A percentile compares a stretch with the other conserved stretches of the same genome.
Conservation (phyloP, 106 monocot species). For the Acorus gramineus region DNA sequence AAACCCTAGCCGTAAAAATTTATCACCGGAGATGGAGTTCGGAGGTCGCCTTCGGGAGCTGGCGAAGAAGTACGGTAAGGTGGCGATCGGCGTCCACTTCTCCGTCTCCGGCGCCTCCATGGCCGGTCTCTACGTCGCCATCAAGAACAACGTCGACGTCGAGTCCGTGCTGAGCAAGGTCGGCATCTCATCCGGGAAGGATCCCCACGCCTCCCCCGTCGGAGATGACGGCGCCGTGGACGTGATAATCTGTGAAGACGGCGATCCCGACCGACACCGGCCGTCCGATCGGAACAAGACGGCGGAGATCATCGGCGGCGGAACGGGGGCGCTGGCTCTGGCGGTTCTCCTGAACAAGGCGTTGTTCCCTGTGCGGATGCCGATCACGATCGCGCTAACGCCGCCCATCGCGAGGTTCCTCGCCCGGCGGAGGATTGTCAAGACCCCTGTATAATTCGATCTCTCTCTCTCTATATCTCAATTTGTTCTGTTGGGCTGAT, state of each 20-base stretch:
- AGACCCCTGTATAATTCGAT: not conserved
- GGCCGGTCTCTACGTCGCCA: conserved; percentile 78
- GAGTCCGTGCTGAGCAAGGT: conserved; percentile 50
- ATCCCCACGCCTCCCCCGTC: not conserved
- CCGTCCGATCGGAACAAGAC: conserved; percentile 35
- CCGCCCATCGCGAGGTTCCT: conserved; percentile 77
- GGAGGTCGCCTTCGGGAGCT: conserved; percentile 43
- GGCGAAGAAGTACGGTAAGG: conserved; percentile 89
- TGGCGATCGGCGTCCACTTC: conserved; percentile 73
- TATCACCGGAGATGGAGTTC: conserved; percentile 33
- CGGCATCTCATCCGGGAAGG: conserved; percentile 42
- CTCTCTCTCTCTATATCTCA: not conserved
- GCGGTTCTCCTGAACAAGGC: conserved; percentile 93
- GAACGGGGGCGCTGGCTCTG: conserved; percentile 75
- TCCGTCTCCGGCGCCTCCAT: conserved; percentile 83
- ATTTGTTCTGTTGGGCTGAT: too few relatives aligned
- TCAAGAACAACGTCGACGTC: conserved; percentile 97
- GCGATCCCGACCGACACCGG: not conserved
- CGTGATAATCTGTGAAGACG: not conserved
- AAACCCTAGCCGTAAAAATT: too few relatives aligned
- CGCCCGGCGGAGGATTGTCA: conserved; percentile 52
- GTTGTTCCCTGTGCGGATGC: conserved; percentile 73
- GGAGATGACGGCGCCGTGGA: not conserved
- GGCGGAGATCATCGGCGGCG: conserved; percentile 49
- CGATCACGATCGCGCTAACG: conserved; percentile 81